A percentile compares a stretch with the other conserved stretches of the same genome.
These are phyloP conservation scores for Linanthus parryae DNA, from an alignment of 148 eudicot species.

Conservation along the genomic window DNA sequence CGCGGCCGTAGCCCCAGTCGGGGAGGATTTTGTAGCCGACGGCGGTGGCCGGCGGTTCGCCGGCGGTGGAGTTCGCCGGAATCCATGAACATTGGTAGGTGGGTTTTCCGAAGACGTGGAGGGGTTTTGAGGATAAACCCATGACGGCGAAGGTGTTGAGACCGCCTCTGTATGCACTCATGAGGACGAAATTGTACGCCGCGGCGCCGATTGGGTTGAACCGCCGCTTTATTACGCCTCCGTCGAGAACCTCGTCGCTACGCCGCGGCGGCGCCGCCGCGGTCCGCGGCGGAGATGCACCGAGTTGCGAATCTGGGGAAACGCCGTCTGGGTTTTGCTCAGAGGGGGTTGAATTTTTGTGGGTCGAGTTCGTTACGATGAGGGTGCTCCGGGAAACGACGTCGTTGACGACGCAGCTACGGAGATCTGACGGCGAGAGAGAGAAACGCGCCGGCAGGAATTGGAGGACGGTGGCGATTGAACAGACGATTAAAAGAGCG, in stretches of 20 bases:
- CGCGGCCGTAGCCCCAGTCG: conserved; percentile 67
- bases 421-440: conserved; percentile 8
- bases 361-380: too few species aligned
- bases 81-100: conserved; percentile 56
- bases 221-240: conserved; percentile 14
- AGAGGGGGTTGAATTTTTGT: too few species aligned
- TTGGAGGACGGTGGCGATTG: conserved; percentile 42
- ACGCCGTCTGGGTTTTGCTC: too few species aligned
- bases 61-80: conserved; percentile 16
- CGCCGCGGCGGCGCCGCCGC: not conserved
- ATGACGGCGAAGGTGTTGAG: conserved; percentile 29
- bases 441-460: conserved; percentile 45
- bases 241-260: not conserved
- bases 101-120: conserved; percentile 38
- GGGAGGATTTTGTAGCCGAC: conserved; percentile 37
- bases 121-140: conserved; percentile 49
- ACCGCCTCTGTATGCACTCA: conserved; percentile 64
- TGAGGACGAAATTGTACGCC: conserved; percentile 47
- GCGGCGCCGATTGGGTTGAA: conserved; percentile 48
- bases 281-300: not conserved
- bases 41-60: conserved; percentile 24
- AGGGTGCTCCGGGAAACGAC: too few species aligned
- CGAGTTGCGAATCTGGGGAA: too few species aligned
- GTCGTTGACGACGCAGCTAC: too few species aligned
- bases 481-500: conserved; percentile 51